These are phyloP conservation scores for Adansonia rubrostipa DNA, from an alignment of 441 rosid species.

Conservation along the genomic window DNA sequence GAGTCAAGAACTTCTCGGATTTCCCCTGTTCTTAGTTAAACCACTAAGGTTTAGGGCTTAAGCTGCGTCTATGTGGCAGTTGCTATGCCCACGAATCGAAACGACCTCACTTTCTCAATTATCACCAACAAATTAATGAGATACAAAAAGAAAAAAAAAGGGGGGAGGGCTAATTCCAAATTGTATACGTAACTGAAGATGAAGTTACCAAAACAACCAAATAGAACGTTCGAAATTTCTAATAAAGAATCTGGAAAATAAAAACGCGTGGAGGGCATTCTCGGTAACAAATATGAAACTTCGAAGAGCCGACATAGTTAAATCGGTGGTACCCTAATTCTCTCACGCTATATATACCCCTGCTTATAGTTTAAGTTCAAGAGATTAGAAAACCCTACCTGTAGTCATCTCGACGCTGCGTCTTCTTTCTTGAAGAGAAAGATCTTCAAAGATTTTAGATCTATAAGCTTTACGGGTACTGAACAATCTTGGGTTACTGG, in stretches of 20 bases:
- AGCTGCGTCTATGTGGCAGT: conserved; percentile 40
- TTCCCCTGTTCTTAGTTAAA: conserved; percentile 17
- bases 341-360: neutral
- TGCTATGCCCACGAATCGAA: neutral
- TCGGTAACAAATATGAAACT: neutral
- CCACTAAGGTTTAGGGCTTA: conserved; percentile 44
- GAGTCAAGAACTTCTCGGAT: neutral
- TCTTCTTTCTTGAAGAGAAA: neutral
- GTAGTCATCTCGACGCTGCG: neutral
- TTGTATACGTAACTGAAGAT: neutral
- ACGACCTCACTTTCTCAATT: neutral
- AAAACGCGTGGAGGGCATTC: neutral
- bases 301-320: neutral
- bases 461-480: neutral
- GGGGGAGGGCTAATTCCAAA: neutral
- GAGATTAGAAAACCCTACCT: conserved; percentile 7
- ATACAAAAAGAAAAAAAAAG: neutral
- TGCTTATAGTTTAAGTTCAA: neutral
- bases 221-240: neutral
- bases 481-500: neutral
- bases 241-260: neutral
- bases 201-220: neutral
- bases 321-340: neutral
- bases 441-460: neutral
- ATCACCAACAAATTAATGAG: no score